Conservation (phyloP, 345 rosid species). For the Hirschfeldia incana region DNA sequence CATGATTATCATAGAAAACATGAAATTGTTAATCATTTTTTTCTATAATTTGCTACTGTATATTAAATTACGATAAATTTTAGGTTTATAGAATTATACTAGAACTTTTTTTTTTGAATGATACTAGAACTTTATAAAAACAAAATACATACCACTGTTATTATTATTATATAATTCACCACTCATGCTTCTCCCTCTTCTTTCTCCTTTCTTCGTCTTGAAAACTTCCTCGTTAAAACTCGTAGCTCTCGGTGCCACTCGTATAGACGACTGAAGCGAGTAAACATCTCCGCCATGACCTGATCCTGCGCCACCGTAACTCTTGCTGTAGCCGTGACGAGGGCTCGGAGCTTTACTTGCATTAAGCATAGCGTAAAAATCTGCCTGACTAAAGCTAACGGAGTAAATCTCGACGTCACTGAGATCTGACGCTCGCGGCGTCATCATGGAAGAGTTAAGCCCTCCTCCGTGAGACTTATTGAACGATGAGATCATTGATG, state of each 20-base stretch:
- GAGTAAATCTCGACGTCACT: slow-evolving; percentile 80
- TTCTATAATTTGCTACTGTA: not conserved
- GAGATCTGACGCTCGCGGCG: slow-evolving; percentile 80
- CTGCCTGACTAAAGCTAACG: slow-evolving; percentile 77
- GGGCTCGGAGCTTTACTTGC: slow-evolving; percentile 76
- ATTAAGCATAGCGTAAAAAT: slow-evolving; percentile 77
- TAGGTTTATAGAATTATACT: not conserved
- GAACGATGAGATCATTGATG: slow-evolving; percentile 67
- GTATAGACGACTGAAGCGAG: slow-evolving; percentile 71
- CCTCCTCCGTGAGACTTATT: slow-evolving; percentile 62
- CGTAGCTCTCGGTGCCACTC: slow-evolving; percentile 74
- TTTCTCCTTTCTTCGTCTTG: slow-evolving; percentile 49
- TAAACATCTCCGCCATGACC: slow-evolving; percentile 55
- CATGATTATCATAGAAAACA: not conserved
- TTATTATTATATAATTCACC: slow-evolving; percentile 59
- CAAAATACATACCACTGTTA: slow-evolving; percentile 20
- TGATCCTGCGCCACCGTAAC: slow-evolving; percentile 48
- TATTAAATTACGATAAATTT: too few species aligned
- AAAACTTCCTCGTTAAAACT: slow-evolving; percentile 73
- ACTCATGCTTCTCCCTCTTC: slow-evolving; percentile 66
- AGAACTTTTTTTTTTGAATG: not conserved
- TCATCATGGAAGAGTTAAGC: slow-evolving; percentile 48
- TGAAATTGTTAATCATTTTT: not conserved
- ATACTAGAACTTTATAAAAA: not conserved
- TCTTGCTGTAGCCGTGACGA: slow-evolving; percentile 64